Evolutionary conservation across 2,329 filamentous ascomycete genomes (phyloP).

Genomic region (Thelonectria olida): DNA sequence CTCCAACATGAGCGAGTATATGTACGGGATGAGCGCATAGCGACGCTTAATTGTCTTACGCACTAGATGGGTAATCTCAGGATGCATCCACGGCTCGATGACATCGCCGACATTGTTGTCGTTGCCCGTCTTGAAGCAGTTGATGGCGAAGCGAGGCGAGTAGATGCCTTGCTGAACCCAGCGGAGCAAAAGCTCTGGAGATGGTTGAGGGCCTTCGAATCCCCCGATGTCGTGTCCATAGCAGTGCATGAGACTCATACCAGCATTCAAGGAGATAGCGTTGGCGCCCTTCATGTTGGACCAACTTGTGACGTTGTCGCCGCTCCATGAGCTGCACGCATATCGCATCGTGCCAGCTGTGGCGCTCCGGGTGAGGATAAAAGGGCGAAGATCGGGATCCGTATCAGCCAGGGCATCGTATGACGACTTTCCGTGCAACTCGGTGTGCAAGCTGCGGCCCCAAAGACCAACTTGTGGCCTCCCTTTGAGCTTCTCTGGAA

Average conservation of each 20-base stretch:
- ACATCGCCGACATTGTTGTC: slow-evolving; percentile 76
- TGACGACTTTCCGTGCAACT: slow-evolving; percentile 76
- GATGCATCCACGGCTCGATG: slow-evolving; percentile 83
- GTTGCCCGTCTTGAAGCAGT: slow-evolving; percentile 78
- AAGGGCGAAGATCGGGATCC: slow-evolving; percentile 68
- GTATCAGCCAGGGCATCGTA: slow-evolving; percentile 71
- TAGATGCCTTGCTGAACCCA: slow-evolving; percentile 79
- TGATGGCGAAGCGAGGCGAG: slow-evolving; percentile 77
- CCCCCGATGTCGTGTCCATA: slow-evolving; percentile 81
- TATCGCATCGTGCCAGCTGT: slow-evolving; percentile 77
- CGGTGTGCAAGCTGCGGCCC: slow-evolving; percentile 75
- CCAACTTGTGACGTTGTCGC: slow-evolving; percentile 80
- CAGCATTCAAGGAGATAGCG: slow-evolving; percentile 73
- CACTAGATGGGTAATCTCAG: slow-evolving; percentile 69
- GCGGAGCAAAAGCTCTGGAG: slow-evolving; percentile 74
- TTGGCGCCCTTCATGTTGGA: slow-evolving; percentile 77
- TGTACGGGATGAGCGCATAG: slow-evolving; percentile 77
- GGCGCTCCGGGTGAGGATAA: slow-evolving; percentile 75
- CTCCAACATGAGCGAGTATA: slow-evolving; percentile 71
- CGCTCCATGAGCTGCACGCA: slow-evolving; percentile 77
- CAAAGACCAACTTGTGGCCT: slow-evolving; percentile 70
- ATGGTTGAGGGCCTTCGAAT: slow-evolving; percentile 78
- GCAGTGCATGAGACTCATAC: slow-evolving; percentile 73
- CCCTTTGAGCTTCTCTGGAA: slow-evolving; percentile 46
- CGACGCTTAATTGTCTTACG: slow-evolving; percentile 73